Conservation (phyloP, 305 asterid genomes). For the Rubia tinctorum region DNA sequence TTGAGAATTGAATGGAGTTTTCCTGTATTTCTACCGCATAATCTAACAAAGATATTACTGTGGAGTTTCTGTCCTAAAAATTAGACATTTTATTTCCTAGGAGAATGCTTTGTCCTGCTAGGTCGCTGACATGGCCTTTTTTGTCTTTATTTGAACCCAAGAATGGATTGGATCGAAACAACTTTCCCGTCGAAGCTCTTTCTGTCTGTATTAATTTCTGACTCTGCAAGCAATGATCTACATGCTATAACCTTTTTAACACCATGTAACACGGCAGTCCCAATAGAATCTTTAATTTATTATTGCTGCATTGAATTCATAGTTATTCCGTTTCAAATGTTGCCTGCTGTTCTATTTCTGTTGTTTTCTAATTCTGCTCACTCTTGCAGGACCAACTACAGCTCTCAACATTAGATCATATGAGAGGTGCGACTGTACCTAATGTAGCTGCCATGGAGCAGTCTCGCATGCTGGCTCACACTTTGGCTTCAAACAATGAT, state of each 20-base stretch:
- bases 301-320: not conserved
- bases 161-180: not conserved
- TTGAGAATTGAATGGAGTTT: not conserved
- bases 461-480: slow-evolving; percentile 90
- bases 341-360: not conserved
- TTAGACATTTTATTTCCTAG: not conserved
- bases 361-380: slow-evolving; percentile 2
- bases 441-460: slow-evolving; percentile 88
- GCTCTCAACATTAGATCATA: slow-evolving; percentile 65
- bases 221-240: not conserved
- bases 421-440: slow-evolving; percentile 57
- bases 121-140: too few species aligned
- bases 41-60: not conserved
- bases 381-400: slow-evolving; percentile 80
- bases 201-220: not conserved
- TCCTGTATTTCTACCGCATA: not conserved
- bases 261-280: not conserved
- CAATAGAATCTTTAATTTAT: not conserved
- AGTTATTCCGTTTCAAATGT: not conserved
- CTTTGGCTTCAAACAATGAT: slow-evolving; percentile 89
- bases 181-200: not conserved
- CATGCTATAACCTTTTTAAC: not conserved
- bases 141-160: not conserved
- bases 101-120: not conserved
- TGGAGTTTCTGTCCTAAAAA: not conserved